Evolutionary conservation across 805 yeast genomes (phyloP), one percentile per base, ranked within the genome.

Genomic region (Blastobotrys americana): DNA sequence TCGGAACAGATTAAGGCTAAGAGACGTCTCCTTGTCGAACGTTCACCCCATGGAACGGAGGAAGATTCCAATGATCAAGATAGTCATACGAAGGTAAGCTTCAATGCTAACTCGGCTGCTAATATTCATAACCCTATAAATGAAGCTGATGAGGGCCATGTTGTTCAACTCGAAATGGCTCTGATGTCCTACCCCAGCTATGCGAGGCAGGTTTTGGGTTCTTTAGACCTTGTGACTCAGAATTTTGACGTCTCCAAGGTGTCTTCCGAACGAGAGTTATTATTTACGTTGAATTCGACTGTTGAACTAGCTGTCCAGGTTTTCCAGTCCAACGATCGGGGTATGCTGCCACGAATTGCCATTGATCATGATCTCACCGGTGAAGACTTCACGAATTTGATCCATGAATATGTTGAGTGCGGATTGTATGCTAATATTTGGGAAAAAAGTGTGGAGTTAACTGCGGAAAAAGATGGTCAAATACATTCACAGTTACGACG

Each of bases 331-430:
- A 55, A 64, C 5, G 65, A 60, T 21, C 49, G 46, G 18, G 34
- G 50, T 3, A 39, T 48, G n/a, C 50, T 61, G 21, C 47, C 49
- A n/a, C 34, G 52, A 3, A 47, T 63, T 45, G 57, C 59, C 2
- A 38, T 42, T 5, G 58, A 59, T 15, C 42, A 54, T 16, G 54
- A 49, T 16, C 44, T 61, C n/a, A 47, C 50, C 2, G 61, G 60
- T 5, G 61, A 57, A 1, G 67, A 63, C 19, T 42, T 62, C 78
- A 50, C 75, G 69, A 51, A 69, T 68, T 46, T 67, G 78, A 37
- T 87, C 1, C 82, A 79, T 54, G 78, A 77, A 44, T 85, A 85
- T 53, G 80, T 85, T 13, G 96, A 89, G 54, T 54, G 71, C 48
- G 78, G 79, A 45, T 60, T 86, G 25, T 82, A 78, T 54, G 83